Percentiles rank a stretch among this genome's conserved stretches.
phyloP scores from a whole-genome alignment of 2,329 filamentous ascomycete genomes.

The Sclerotinia minor region DNA sequence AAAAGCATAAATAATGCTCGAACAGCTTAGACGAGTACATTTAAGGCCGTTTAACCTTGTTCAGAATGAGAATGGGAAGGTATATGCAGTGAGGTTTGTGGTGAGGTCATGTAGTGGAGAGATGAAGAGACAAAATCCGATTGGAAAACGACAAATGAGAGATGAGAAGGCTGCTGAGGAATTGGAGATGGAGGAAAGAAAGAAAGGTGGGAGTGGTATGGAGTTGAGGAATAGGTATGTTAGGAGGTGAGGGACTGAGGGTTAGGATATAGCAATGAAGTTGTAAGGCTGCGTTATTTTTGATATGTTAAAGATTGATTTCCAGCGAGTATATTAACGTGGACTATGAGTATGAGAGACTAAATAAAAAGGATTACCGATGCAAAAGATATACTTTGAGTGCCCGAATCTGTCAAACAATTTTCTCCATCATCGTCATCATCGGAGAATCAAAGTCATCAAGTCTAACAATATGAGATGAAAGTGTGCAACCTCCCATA shows the following conservation, averaged over 20 bases:
- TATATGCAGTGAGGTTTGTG: background rate
- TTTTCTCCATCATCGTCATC: background rate
- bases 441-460: too few relatives aligned
- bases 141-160: background rate
- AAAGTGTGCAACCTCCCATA: background rate
- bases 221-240: background rate
- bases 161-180: too few relatives aligned
- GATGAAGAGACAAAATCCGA: background rate
- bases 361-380: background rate
- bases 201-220: conserved; percentile 7
- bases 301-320: background rate
- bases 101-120: background rate
- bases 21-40: conserved; percentile 89
- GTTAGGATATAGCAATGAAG: background rate
- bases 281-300: background rate
- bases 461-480: too few relatives aligned
- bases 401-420: background rate
- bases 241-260: background rate
- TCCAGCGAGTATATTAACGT: background rate
- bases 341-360: too few relatives aligned
- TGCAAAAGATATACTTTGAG: background rate
- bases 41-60: conserved; percentile 84
- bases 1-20: conserved; percentile 89
- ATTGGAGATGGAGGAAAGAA: background rate
- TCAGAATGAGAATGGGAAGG: conserved; percentile 50